Conservation (phyloP, 1,139 yeast species). For the Pichia terricola region DNA sequence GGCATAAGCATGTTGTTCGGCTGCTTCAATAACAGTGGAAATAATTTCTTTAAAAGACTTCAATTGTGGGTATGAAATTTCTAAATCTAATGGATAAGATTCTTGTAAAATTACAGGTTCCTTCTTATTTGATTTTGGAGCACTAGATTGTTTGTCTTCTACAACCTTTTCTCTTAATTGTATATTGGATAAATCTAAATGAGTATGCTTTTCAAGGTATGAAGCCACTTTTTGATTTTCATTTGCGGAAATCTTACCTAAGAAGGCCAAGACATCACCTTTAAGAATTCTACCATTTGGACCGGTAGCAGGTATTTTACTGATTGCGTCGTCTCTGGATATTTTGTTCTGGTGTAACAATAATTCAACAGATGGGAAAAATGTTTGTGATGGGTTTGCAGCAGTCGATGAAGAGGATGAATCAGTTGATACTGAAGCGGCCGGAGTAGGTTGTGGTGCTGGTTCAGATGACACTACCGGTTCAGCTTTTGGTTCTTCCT, state of each 20-base stretch:
- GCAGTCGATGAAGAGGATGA: constrained; percentile 15
- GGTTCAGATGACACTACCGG: constrained; percentile 18
- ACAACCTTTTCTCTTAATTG: constrained; percentile 34
- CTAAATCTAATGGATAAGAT: constrained; percentile 5
- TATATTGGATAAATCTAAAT: constrained; percentile 70
- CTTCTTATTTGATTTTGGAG: constrained; percentile 7
- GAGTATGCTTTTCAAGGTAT: constrained; percentile 48
- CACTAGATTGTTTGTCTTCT: constrained; percentile 1
- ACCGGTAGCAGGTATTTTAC: constrained; percentile 74
- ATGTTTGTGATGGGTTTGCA: constrained; percentile 56
- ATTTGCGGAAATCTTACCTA: constrained; percentile 59
- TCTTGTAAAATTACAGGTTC: constrained; percentile 11
- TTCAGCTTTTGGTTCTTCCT: constrained; percentile 17
- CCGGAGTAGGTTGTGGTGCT: constrained; percentile 12
- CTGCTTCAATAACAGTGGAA: constrained; percentile 29
- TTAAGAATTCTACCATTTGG: constrained; percentile 79
- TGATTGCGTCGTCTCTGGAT: constrained; percentile 58
- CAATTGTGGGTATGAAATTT: constrained; percentile 7
- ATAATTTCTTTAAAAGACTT: constrained; percentile 5
- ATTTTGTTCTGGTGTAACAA: constrained; percentile 55
- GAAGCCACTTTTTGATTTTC: constrained; percentile 45
- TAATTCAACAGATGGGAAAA: constrained; percentile 74
- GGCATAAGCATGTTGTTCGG: constrained; percentile 76
- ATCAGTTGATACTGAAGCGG: constrained; percentile 16
- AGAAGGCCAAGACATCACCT: constrained; percentile 82